Base-by-base conservation (phyloP, 164 flowering plant genomes). In the Amborella trichopoda region DNA sequence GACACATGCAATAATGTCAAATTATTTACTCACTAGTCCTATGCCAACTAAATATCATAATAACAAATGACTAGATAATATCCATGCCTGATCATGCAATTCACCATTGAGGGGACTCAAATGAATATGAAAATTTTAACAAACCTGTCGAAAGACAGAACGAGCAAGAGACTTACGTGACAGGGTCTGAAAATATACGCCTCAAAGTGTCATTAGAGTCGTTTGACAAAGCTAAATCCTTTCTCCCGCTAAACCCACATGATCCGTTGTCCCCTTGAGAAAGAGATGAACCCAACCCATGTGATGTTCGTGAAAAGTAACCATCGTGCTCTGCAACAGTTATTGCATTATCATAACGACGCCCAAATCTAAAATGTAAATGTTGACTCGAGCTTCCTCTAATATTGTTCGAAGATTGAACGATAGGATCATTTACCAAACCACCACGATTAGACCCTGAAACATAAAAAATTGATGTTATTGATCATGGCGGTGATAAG, bases 131-230 rank as follows among this genome's bases (percentile, higher is more conserved):
- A 33, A 17, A 33, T 11, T 33, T n/a, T n/a, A n/a, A n/a, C n/a
- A n/a, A n/a, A n/a, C n/a, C n/a, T n/a, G n/a, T n/a, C n/a, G 2
- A 33, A 33, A 33, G 37, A 33, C 2, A 33, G 16, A 33, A 20
- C n/a, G 18, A 11, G 16, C 16, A 17, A 33, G 17, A 40, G 9
- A 68, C 91, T 71, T 66, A 81, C 93, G 89, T 89, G 0, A 89
- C 23, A 23, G 97, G 94, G 45, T 89, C 94, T 0, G 94, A 84
- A 3, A 88, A 75, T 66, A 81, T 84, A 1, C 65, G 48, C 62
- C 81, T 75, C 40, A 84, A 50, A 19, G 94, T 74, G 38, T 81
- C 89, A 33, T 78, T 78, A 0, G 88, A 65, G 54, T 74, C 91
- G 30, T 51, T 63, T 5, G 68, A 61, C 44, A 53, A 49, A 5